These are phyloP conservation scores for Penicillium manginii DNA, from an alignment of 495 filamentous ascomycete genomes.

Conservation along the genomic window DNA sequence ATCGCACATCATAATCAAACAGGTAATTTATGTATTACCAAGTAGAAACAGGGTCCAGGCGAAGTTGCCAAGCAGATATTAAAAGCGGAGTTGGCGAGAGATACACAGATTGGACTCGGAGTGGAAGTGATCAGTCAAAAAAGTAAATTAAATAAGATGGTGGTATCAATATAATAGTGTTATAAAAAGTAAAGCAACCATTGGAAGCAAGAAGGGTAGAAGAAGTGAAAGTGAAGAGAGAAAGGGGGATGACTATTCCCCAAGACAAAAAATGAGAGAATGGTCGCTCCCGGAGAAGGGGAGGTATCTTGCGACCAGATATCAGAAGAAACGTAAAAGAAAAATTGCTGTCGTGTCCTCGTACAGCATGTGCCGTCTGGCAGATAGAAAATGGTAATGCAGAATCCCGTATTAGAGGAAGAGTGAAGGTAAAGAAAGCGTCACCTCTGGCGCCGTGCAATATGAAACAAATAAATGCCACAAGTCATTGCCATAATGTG, in stretches of 20 bases:
- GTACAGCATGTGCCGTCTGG: conserved; percentile 26
- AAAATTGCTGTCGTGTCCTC: conserved; percentile 29
- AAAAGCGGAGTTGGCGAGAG: background rate
- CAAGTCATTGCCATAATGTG: conserved; percentile 22
- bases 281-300: conserved; percentile 16
- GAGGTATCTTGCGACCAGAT: background rate
- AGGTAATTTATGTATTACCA: conserved; percentile 18
- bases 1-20: conserved; percentile 37
- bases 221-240: conserved; percentile 6
- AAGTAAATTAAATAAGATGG: conserved; percentile 5
- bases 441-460: conserved; percentile 29
- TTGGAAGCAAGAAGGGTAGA: background rate
- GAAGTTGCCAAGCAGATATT: background rate
- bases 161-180: conserved; percentile 20
- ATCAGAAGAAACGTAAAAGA: conserved; percentile 8
- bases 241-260: background rate
- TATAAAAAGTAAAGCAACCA: conserved; percentile 1
- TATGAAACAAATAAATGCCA: conserved; percentile 18
- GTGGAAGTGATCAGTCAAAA: background rate
- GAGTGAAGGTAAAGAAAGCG: conserved; percentile 15
- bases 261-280: background rate
- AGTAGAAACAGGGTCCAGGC: background rate
- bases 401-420: conserved; percentile 17
- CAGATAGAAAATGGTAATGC: conserved; percentile 3
- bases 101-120: background rate